Base-by-base conservation (phyloP, 2,329 filamentous ascomycete genomes). In the Corinectria fuckeliana region DNA sequence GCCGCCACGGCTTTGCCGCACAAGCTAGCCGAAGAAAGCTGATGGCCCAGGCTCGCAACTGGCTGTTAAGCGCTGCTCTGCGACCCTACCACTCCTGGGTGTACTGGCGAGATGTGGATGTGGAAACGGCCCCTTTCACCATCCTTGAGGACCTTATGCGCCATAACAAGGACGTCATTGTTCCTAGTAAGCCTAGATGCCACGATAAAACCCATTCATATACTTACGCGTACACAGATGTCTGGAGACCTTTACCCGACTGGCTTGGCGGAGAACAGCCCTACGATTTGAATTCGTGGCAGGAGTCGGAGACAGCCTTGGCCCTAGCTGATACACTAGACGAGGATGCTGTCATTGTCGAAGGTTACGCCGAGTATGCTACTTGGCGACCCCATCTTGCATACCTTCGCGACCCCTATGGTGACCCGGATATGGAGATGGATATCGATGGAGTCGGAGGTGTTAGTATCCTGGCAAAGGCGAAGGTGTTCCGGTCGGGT, bases 381-480 rank as follows among this genome's bases (percentile, higher is more conserved):
- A 99, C 95, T 1, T 99, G 95, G 95, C 85, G 95, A 65, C 95
- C 95, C 39, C 95, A 99, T 83, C 83, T 99, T 72, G 95, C 95
- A 39, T 99, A 99, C 74, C 86, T 99, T 7, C 90, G 95, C 60
- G 95, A 99, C 74, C 95, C 95, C 2, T 98, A 96, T 71, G 95
- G 95, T 36, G 95, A 99, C 73, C 94, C 94, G 18, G 95, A 99
- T 74, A 97, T 98, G 90, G 95, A 99, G 75, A 98, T 99, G 95
- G 95, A 99, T 71, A 94, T 99, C 69, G 95, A 99, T 69, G 95
- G 95, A 66, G 93, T 99, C 45, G 94, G 95, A 50, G 95, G 95
- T 78, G 95, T 99, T 69, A 97, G 93, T 79, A 99, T 99, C 71
- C 78, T 99, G 69, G 94, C 95, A 44, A 99, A 98, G 78, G 95